Conservation (phyloP, 2,329 filamentous ascomycete species). For the Arachnomyces sp. region DNA sequence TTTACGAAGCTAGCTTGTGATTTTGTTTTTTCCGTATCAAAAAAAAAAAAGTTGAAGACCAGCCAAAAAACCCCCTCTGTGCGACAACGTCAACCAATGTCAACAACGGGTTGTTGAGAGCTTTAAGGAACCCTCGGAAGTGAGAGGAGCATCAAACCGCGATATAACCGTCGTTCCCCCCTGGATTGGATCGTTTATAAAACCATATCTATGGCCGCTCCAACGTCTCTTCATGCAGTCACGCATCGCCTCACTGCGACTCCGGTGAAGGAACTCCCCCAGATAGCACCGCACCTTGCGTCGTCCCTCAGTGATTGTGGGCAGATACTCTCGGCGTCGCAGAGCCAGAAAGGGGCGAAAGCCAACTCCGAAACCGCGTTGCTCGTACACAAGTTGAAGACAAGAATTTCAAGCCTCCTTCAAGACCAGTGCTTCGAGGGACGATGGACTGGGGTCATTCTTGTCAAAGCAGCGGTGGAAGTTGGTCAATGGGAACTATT, state of each 20-base stretch:
- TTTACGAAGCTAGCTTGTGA: too few species aligned
- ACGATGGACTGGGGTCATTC: slow-evolving; percentile 66
- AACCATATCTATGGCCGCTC: slow-evolving; percentile 26
- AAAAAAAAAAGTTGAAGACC: too few species aligned
- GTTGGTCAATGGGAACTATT: slow-evolving; percentile 78
- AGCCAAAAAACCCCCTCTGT: too few species aligned
- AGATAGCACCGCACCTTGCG: slow-evolving; percentile 62
- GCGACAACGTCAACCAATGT: too few species aligned
- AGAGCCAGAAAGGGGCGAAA: slow-evolving; percentile 51
- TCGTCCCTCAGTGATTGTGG: slow-evolving; percentile 47
- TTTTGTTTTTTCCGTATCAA: too few species aligned
- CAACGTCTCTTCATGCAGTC: slow-evolving; percentile 34
- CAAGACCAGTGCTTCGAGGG: slow-evolving; percentile 68
- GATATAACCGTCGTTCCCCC: too few species aligned
- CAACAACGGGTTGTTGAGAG: too few species aligned
- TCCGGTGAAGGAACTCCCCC: slow-evolving; percentile 64
- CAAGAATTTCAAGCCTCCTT: slow-evolving; percentile 67
- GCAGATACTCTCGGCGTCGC: slow-evolving; percentile 55
- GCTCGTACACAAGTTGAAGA: slow-evolving; percentile 76
- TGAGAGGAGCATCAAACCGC: too few species aligned
- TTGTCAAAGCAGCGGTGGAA: slow-evolving; percentile 76
- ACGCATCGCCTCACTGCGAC: slow-evolving; percentile 57
- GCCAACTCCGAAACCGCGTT: slow-evolving; percentile 58
- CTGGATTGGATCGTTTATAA: too few species aligned
- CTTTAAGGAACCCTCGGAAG: too few species aligned